Evolutionary conservation across 2,329 filamentous ascomycete species (phyloP), one percentile per base, ranked within the genome.

Genomic region (Cercospora zeina): DNA sequence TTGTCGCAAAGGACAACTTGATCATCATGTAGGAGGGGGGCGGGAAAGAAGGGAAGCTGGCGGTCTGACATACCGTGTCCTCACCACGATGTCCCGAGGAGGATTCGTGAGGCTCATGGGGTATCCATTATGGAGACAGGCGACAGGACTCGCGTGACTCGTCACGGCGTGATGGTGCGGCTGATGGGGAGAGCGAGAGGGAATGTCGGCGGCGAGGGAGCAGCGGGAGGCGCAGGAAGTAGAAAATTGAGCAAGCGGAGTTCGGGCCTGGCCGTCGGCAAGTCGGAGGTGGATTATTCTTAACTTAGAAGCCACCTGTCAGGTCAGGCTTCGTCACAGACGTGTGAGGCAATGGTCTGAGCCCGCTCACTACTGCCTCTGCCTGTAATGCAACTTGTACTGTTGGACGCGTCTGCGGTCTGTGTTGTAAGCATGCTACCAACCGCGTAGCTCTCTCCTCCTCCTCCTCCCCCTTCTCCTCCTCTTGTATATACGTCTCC

Each of bases 21-120:
- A 59, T 59, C 73, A 75, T 75, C 73, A 71, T 75, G 70, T 68
- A 66, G 47, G 56, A 10, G 54, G 58, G 53, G 8, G 57, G 6
- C 39, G 49, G n/a, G n/a, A 34, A 51, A 54, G 31, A 54, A 58
- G 60, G 24, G 58, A 16, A 53, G 49, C 16, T 53, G 49, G 3
- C 13, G 13, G 7, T n/a, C 21, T 49, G 49, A 53, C 49, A 11
- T 53, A 53, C 49, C 30, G 11, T 53, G 2, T 13, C 11, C 36
- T 27, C 21, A 4, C 27, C 21, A n/a, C 42, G 42, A 49, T 19
- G 13, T 30, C 39, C 3, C 13, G 13, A 11, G 16, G 42, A 14
- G 1, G 13, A 13, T 14, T 34, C 11, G 8, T 7, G 19, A 9
- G 42, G 42, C 42, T 47, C 6, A 47, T 19, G 1, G 4, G 16